A percentile compares a stretch with the other conserved stretches of the same genome.
phyloP scores from a whole-genome alignment of 78 protist genomes.

The Bodo saltans region DNA sequence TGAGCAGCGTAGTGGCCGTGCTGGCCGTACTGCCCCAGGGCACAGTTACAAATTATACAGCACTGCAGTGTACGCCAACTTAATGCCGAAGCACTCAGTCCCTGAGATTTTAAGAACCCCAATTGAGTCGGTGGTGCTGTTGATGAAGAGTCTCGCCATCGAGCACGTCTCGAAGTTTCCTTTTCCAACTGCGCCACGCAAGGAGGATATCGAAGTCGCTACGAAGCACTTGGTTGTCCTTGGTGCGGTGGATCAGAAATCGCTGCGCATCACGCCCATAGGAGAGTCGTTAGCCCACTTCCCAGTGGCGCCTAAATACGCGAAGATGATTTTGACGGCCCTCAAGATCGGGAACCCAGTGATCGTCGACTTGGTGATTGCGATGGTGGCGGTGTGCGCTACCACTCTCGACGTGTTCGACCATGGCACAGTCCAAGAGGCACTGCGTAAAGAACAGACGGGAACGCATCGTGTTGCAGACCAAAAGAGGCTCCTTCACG shows the following conservation, averaged over 20 bases:
- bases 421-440: neutral
- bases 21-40: slow-evolving; percentile 89
- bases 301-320: slow-evolving; percentile 80
- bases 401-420: slow-evolving; percentile 17
- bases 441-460: neutral
- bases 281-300: slow-evolving; percentile 64
- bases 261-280: slow-evolving; percentile 65
- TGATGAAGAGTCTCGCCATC: slow-evolving; percentile 84
- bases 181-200: slow-evolving; percentile 80
- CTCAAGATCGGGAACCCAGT: neutral
- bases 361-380: neutral
- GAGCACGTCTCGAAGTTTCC: slow-evolving; percentile 72
- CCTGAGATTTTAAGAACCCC: slow-evolving; percentile 85
- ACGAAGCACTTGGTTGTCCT: slow-evolving; percentile 18
- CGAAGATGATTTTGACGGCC: slow-evolving; percentile 67
- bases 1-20: slow-evolving; percentile 86
- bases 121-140: slow-evolving; percentile 67
- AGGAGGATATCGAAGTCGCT: slow-evolving; percentile 19
- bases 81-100: slow-evolving; percentile 50
- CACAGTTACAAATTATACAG: slow-evolving; percentile 84
- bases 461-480: too few species aligned
- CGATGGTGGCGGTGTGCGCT: slow-evolving; percentile 5
- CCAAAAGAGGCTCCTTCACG: too few species aligned
- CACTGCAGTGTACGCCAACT: slow-evolving; percentile 69
- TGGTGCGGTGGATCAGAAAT: slow-evolving; percentile 60